Percentiles rank a stretch among this genome's conserved stretches.
phyloP scores from a whole-genome alignment of 2,329 filamentous ascomycete species.

The Xylaria polymorpha region DNA sequence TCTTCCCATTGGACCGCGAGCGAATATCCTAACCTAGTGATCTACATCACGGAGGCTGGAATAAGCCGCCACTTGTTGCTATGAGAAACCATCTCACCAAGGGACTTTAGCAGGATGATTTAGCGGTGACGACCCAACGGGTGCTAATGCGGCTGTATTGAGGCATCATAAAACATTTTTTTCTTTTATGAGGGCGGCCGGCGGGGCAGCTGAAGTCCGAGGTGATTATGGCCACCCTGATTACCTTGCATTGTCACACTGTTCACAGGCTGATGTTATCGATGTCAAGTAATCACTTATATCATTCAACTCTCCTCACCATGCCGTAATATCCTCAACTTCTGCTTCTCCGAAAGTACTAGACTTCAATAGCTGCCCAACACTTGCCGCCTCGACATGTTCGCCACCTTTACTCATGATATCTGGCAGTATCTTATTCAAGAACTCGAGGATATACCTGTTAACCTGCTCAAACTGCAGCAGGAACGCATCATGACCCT shows the following conservation, averaged over 20 bases:
- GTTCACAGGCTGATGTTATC: not conserved
- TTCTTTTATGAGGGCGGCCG: not conserved
- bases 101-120: not conserved
- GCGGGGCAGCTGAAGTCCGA: not conserved
- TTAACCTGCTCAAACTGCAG: slow-evolving; percentile 99
- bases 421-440: slow-evolving; percentile 84
- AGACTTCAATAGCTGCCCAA: slow-evolving; percentile 78
- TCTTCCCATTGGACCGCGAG: slow-evolving; percentile 5
- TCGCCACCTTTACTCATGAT: slow-evolving; percentile 78
- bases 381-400: slow-evolving; percentile 58
- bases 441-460: slow-evolving; percentile 82
- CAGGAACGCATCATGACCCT: slow-evolving; percentile 96
- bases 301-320: slow-evolving; percentile 65
- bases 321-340: slow-evolving; percentile 94
- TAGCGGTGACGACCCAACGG: not conserved
- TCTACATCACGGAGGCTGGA: not conserved
- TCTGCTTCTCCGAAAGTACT: slow-evolving; percentile 97
- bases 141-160: not conserved
- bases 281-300: not conserved
- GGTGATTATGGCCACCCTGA: not conserved
- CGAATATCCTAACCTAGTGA: not conserved
- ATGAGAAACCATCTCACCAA: not conserved
- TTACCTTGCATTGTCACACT: not conserved
- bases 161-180: not conserved
- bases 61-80: not conserved